Base-by-base conservation (phyloP, 2,329 filamentous ascomycete species). In the Talaromyces funiculosus region DNA sequence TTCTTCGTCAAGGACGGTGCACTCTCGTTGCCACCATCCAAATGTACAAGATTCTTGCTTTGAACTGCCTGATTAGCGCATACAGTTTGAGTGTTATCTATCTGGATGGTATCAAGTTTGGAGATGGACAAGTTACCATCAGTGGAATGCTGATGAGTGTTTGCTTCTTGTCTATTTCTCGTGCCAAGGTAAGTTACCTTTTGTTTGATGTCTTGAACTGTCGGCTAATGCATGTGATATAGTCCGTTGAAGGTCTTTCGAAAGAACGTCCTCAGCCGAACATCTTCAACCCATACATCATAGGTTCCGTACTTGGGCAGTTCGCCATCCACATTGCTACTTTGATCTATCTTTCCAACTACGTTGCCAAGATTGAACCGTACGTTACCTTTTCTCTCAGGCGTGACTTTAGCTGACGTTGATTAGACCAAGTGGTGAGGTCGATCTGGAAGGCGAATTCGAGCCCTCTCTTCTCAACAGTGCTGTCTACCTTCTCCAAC, bases 111-210 rank as follows among this genome's bases (percentile, higher is more conserved):
- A 99, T 99, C 82, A 99, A 99, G 80, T 99, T 99, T 72, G 92
- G 94, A 60, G 94, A 99, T 73, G 92, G 92, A 3, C 94, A 99
- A 78, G 94, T 97, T 67, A 99, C 94, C 16, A 97, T 99, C 70
- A 97, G 92, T 68, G 94, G 94, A 68, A 97, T 99, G 90, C 87
- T 99, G 75, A 97, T 99, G 94, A 97, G 92, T 69, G 94, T 99
- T 55, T 99, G 94, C 79, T 99, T 99, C 84, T 80, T 99, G 69
- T 97, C 92, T 63, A 97, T 99, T 70, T 97, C 94, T n/a, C 89
- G 94, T 62, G 94, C 94, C 40, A 94, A 92, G 81, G 83, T 85
- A 77, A 65, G 76, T 65, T 20, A 42, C 35, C 26, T 29, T 8
- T 12, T 18, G 18, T 16, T n/a, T 42, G 18, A n/a, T n/a, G 24